phyloP scores from a whole-genome alignment of 148 eudicot species.

The Fagopyrum tataricum region DNA sequence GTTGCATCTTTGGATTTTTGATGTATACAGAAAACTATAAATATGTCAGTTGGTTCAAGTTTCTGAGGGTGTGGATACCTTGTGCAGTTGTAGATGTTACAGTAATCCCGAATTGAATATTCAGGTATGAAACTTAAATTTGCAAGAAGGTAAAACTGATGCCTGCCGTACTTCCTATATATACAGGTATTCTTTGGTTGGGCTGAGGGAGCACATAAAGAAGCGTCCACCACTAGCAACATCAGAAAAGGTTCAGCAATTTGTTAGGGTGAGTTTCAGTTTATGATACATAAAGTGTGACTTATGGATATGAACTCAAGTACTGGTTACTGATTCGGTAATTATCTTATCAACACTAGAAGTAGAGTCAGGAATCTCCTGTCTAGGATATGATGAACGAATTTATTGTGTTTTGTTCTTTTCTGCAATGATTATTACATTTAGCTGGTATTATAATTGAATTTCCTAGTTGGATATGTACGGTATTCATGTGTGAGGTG shows the following conservation, averaged over 20 bases:
- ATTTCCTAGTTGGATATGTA: background rate
- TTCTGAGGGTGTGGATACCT: background rate
- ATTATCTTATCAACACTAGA: background rate
- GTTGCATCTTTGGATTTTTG: background rate
- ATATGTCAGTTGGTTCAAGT: background rate
- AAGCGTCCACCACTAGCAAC: conserved; percentile 97
- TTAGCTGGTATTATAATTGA: background rate
- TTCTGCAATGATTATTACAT: background rate
- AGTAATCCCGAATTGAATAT: background rate
- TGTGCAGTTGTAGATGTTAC: background rate
- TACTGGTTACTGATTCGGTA: background rate
- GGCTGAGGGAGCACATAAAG: conserved; percentile 91
- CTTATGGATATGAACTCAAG: background rate
- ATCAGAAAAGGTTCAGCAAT: conserved; percentile 92
- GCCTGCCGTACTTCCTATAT: background rate
- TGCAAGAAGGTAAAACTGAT: background rate
- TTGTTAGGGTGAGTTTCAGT: conserved; percentile 61
- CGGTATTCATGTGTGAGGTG: background rate
- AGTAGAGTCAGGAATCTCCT: background rate
- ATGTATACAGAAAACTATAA: background rate
- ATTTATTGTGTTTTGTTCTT: background rate
- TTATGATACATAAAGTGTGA: background rate
- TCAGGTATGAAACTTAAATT: background rate
- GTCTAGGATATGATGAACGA: background rate
- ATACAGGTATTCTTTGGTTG: conserved; percentile 74